Percentiles rank a stretch among this genome's conserved stretches.
phyloP scores from a whole-genome alignment of 805 yeast genomes.

The Nematodospora valgi region DNA sequence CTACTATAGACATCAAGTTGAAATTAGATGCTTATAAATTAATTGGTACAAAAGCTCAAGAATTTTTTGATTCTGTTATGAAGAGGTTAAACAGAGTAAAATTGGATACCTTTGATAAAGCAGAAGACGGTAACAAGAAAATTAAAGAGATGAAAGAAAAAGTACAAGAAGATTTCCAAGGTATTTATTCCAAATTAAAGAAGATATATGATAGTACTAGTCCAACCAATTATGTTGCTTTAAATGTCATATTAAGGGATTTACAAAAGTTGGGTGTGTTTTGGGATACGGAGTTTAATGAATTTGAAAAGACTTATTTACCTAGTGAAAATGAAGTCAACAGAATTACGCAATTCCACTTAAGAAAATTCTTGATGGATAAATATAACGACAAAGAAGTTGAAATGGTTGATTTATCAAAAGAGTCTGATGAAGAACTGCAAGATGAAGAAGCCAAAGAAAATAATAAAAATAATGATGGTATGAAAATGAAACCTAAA shows the following conservation, averaged over 20 bases:
- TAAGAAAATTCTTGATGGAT: slow-evolving; percentile 69
- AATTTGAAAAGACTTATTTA: slow-evolving; percentile 71
- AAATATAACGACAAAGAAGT: slow-evolving; percentile 24
- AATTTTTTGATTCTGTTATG: slow-evolving; percentile 70
- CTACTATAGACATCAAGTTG: slow-evolving; percentile 62
- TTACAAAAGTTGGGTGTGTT: slow-evolving; percentile 78
- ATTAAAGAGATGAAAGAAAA: slow-evolving; percentile 55
- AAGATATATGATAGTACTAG: slow-evolving; percentile 51
- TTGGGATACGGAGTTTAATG: slow-evolving; percentile 84
- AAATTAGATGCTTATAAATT: slow-evolving; percentile 60
- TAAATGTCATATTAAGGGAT: slow-evolving; percentile 66
- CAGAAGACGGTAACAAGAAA: slow-evolving; percentile 61
- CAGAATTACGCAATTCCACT: slow-evolving; percentile 82
- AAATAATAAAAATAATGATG: too few relatives aligned
- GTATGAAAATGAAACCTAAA: too few relatives aligned
- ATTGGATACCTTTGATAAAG: slow-evolving; percentile 64
- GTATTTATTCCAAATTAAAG: slow-evolving; percentile 44
- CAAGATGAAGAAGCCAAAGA: background rate
- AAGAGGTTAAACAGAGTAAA: slow-evolving; percentile 75
- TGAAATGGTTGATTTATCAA: background rate
- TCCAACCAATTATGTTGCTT: slow-evolving; percentile 63
- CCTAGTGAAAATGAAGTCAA: slow-evolving; percentile 94
- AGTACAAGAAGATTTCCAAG: slow-evolving; percentile 48
- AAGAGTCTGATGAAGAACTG: background rate
- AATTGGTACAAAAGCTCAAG: slow-evolving; percentile 49